Evolutionary conservation across 495 filamentous ascomycete species (phyloP), one percentile per base, ranked within the genome.

Genomic region (Aspergillus sparsus): DNA sequence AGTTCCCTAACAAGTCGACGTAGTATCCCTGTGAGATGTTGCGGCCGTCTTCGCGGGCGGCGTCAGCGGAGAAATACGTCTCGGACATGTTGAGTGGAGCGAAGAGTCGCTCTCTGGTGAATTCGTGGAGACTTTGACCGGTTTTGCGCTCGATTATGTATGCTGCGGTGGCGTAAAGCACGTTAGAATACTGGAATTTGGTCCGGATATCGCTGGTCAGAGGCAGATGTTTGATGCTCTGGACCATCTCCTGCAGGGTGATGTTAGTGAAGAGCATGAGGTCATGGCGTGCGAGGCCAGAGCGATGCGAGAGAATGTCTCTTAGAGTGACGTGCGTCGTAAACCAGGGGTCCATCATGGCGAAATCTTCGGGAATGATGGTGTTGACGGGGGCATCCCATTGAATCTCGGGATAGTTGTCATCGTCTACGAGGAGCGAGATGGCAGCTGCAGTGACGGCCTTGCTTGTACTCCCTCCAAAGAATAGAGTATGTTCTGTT

Each of bases 331-430:
- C 69, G 55, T 80, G 66, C 1, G 55, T 55, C 9, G 81, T 83
- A 0, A 71, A 65, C 60, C 75, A 79, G 4, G 69, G 70, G 27
- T 78, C 71, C 0, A 71, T 63, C 12, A 87, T 68, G 41, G 80
- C 74, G 53, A 87, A 87, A 62, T 85, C 82, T 2, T 77, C 78
- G 3, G 69, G 74, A 39, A 87, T 77, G 6, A 86, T 55, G 10
- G 73, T 63, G 15, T 74, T 60, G 21, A 87, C 63, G 7, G 80
- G 77, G 1, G 82, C 84, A 5, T 73, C 67, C 71, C 79, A 86
- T 52, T 72, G 60, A 42, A 86, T 64, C 3, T 68, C 62, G 5
- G 63, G 15, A 10, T 64, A 64, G 11, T 62, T 50, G 33, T 62
- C 63, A 10, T 79, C 74, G 13, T 77, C 72, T 45, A 86, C 75